Conservation (phyloP, 345 rosid genomes). For the Heritiera fomes region DNA sequence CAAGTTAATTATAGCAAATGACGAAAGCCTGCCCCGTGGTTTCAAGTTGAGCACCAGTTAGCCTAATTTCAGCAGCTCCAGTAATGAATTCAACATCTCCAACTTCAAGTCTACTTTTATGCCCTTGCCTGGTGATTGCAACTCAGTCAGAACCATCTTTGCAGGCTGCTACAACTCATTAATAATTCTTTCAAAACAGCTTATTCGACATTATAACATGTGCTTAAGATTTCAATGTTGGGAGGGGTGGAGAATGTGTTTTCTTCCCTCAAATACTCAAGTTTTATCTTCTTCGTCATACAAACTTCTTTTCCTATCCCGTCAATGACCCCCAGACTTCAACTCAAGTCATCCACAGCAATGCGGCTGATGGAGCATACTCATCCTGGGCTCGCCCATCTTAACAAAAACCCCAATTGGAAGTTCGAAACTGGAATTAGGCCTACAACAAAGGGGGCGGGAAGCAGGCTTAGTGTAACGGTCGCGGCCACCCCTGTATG, state of each 20-base stretch:
- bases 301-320: background rate
- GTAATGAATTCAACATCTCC: constrained; percentile 3
- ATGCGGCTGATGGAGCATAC: background rate
- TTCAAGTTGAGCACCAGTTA: background rate
- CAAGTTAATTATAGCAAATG: background rate
- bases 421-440: too few relatives aligned
- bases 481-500: too few relatives aligned
- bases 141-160: background rate
- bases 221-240: too few relatives aligned
- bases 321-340: background rate
- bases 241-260: too few relatives aligned
- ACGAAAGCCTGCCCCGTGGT: background rate
- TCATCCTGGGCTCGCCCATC: background rate
- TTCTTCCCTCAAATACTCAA: background rate
- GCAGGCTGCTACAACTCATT: background rate
- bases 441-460: background rate
- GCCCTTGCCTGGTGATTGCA: constrained; percentile 8
- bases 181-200: background rate
- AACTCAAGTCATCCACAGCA: background rate
- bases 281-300: background rate
- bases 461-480: too few relatives aligned
- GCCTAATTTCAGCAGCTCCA: background rate
- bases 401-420: background rate
- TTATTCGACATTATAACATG: too few relatives aligned
- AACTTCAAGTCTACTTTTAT: background rate